Base-by-base conservation (phyloP, 306 rosid species). In the Trifolium subterraneum region DNA sequence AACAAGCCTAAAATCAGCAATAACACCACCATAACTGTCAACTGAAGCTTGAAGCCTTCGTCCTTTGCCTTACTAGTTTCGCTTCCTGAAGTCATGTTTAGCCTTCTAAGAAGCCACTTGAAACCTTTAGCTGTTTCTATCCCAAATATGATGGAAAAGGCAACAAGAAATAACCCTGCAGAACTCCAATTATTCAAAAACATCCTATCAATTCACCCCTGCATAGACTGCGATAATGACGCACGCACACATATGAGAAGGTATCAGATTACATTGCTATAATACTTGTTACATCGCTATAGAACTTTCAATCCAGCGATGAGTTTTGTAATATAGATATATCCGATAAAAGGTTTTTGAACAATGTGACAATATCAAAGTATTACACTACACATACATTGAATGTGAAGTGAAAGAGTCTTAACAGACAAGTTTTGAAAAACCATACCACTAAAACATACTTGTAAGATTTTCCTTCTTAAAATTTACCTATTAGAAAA, bases 51-150 rank as follows among this genome's bases (percentile, higher is more conserved):
- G 68, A 27, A 50, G 68, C 76, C 65, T 22, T 80, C 74, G 63
- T 83, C 80, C 59, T 83, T 87, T 78, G 70, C 76, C 38, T 60
- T 54, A 39, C 12, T 5, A 29, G 68, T 19, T 27, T 65, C 80
- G 60, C 72, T 68, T 74, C 66, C 72, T 13, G 55, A 20, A 38
- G 68, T 71, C 54, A 44, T 33, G 1, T 72, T 83, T 73, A 6
- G 71, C 73, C 48, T 77, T 44, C 41, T 65, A 27, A 90, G 81
- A 75, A 92, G 71, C 81, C 84, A 64, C 70, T 59, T 80, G 44
- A 90, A 87, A 27, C 92, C 96, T 77, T 81, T 86, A 36, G 96
- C 88, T 44, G 96, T 92, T 70, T 92, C 96, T 36, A 87, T 33
- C 50, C 94, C 90, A 14, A 88, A 78, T 54, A 84, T 81, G 55